Conservation (phyloP, 176 grass and related monocot genomes). For the Leersia perrieri region DNA sequence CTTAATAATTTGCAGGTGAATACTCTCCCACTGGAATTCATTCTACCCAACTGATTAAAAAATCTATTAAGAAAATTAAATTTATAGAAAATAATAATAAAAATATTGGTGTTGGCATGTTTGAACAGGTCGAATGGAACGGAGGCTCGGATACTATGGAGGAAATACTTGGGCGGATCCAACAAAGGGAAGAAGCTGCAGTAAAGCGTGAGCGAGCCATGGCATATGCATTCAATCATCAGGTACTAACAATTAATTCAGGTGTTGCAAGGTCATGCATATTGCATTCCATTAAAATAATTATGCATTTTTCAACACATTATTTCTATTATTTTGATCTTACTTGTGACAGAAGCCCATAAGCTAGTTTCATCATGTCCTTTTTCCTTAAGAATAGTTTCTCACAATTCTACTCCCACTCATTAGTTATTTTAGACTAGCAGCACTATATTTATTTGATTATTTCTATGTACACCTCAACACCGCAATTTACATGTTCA, state of each 20-base stretch:
- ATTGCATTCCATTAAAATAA: too few species aligned
- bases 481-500: not conserved
- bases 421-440: not conserved
- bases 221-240: slow-evolving; percentile 95
- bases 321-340: not conserved
- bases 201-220: slow-evolving; percentile 89
- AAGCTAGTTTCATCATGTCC: not conserved
- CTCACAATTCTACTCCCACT: not conserved
- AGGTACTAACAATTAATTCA: slow-evolving; percentile 40
- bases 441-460: not conserved
- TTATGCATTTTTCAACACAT: not conserved
- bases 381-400: not conserved
- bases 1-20: too few species aligned
- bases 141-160: slow-evolving; percentile 80
- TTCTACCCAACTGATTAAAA: not conserved
- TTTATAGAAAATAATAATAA: not conserved
- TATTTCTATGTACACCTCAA: not conserved
- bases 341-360: not conserved
- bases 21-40: too few species aligned
- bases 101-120: not conserved
- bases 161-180: slow-evolving; percentile 81
- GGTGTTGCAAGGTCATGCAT: not conserved
- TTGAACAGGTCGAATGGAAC: slow-evolving; percentile 77
- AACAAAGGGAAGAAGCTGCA: slow-evolving; percentile 86
- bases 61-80: not conserved